Evolutionary conservation across 805 yeast species (phyloP).

Genomic region (Schizosaccharomyces japonicus): DNA sequence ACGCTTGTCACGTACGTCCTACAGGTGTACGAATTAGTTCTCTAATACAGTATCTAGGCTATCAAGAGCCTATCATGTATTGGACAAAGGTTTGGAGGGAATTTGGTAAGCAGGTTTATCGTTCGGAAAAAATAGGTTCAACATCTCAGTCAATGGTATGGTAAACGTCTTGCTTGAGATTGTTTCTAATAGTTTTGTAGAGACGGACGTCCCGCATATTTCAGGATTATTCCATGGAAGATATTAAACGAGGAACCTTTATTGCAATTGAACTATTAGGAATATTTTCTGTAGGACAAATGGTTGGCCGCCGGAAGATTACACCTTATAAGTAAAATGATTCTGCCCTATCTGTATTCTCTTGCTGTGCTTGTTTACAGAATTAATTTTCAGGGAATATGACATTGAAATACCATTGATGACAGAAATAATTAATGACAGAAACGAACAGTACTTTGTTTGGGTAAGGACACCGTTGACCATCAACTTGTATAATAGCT

Average conservation of each 20-base stretch:
- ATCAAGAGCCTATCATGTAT: constrained; percentile 37
- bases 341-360: background rate
- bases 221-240: no score
- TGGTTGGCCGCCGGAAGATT: constrained; percentile 81
- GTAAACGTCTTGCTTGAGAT: constrained; percentile 44
- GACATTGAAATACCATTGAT: no score
- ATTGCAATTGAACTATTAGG: constrained; percentile 69
- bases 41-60: background rate
- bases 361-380: background rate
- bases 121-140: constrained; percentile 85
- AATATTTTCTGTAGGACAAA: constrained; percentile 81
- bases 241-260: no score
- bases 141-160: constrained; percentile 52
- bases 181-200: no score
- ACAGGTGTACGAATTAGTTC: background rate
- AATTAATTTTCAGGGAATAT: no score
- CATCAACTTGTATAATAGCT: no score
- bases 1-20: no score
- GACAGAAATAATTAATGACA: no score
- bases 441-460: no score
- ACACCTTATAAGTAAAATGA: constrained; percentile 36
- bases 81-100: constrained; percentile 48
- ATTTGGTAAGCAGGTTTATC: constrained; percentile 54
- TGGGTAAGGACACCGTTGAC: no score
- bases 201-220: no score